These are phyloP conservation scores for Diaporthe aspalathi DNA, from an alignment of 2,329 filamentous ascomycete genomes.

Conservation along the genomic window DNA sequence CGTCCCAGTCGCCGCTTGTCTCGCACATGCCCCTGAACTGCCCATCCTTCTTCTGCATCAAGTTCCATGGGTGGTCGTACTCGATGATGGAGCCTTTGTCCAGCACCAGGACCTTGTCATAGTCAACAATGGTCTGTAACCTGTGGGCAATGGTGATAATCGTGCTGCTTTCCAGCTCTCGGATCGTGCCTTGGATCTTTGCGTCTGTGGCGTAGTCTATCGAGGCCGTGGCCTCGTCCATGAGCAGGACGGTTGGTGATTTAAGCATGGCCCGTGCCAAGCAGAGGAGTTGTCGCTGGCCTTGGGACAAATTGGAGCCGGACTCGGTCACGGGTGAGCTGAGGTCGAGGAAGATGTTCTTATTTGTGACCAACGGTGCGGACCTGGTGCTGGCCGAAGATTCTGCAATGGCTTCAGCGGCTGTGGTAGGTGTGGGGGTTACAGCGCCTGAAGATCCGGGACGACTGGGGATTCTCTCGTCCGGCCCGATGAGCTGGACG, in stretches of 20 bases:
- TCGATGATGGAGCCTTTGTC: constrained; percentile 91
- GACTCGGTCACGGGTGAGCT: constrained; percentile 87
- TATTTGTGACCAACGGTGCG: constrained; percentile 75
- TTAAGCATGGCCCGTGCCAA: constrained; percentile 93
- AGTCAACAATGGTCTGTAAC: constrained; percentile 96
- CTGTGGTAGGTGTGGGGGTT: constrained; percentile 43
- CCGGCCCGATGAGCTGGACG: constrained; percentile 83
- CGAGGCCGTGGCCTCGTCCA: constrained; percentile 98
- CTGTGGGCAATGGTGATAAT: constrained; percentile 97
- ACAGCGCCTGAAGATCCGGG: constrained; percentile 38
- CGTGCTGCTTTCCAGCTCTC: constrained; percentile 85
- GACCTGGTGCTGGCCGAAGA: constrained; percentile 37
- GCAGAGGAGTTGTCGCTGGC: constrained; percentile 93
- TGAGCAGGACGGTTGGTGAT: constrained; percentile 91
- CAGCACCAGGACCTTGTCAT: constrained; percentile 95
- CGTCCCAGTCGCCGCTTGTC: constrained; percentile 68
- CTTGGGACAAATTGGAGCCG: constrained; percentile 93
- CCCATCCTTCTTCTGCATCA: constrained; percentile 78
- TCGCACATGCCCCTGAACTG: constrained; percentile 74
- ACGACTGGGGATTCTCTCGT: constrained; percentile 55
- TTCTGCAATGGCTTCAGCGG: constrained; percentile 40
- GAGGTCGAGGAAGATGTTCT: constrained; percentile 93
- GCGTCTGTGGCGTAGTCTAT: constrained; percentile 97
- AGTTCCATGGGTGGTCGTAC: constrained; percentile 87
- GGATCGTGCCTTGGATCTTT: constrained; percentile 96